Percentiles rank a stretch among this genome's conserved stretches.
Evolutionary conservation across 1,139 yeast species (phyloP).

Genomic region (Blastobotrys indianensis): DNA sequence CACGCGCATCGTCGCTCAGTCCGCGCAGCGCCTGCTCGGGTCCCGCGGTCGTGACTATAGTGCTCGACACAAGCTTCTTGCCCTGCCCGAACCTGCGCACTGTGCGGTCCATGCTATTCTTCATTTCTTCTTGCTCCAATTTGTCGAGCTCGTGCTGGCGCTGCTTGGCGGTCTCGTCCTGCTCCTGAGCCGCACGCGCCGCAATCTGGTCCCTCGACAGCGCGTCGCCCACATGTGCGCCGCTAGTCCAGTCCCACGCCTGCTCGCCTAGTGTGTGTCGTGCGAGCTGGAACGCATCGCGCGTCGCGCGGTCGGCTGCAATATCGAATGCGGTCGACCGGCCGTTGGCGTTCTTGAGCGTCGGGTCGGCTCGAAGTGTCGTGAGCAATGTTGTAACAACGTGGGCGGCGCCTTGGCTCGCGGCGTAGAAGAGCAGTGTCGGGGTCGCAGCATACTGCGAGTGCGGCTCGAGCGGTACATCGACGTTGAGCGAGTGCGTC

Average conservation of each 20-base stretch:
- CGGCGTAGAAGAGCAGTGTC: conserved; percentile 72
- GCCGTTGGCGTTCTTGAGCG: conserved; percentile 44
- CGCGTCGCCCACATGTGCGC: conserved; percentile 62
- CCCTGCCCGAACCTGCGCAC: conserved; percentile 32
- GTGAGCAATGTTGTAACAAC: conserved; percentile 62
- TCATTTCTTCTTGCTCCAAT: conserved; percentile 30
- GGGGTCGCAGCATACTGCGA: conserved; percentile 53
- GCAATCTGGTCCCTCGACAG: conserved; percentile 59
- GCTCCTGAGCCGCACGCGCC: conserved; percentile 38
- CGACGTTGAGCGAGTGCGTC: conserved; percentile 46
- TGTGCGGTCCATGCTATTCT: conserved; percentile 32
- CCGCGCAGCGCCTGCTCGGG: conserved; percentile 29
- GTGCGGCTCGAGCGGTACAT: conserved; percentile 51
- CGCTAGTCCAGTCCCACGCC: conserved; percentile 59
- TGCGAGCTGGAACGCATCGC: conserved; percentile 60
- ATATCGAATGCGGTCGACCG: conserved; percentile 65
- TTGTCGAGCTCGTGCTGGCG: conserved; percentile 34
- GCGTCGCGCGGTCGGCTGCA: conserved; percentile 40
- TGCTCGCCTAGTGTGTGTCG: conserved; percentile 64
- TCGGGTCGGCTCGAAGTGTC: conserved; percentile 68
- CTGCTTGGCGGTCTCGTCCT: conserved; percentile 33
- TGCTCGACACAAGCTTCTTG: conserved; percentile 32
- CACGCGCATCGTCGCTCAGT: conserved; percentile 62
- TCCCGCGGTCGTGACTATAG: conserved; percentile 21
- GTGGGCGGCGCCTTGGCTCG: conserved; percentile 60